A percentile compares a stretch with the other conserved stretches of the same genome.
phyloP scores from a whole-genome alignment of 2,329 filamentous ascomycete species.

The Clarireedia hainanense region DNA sequence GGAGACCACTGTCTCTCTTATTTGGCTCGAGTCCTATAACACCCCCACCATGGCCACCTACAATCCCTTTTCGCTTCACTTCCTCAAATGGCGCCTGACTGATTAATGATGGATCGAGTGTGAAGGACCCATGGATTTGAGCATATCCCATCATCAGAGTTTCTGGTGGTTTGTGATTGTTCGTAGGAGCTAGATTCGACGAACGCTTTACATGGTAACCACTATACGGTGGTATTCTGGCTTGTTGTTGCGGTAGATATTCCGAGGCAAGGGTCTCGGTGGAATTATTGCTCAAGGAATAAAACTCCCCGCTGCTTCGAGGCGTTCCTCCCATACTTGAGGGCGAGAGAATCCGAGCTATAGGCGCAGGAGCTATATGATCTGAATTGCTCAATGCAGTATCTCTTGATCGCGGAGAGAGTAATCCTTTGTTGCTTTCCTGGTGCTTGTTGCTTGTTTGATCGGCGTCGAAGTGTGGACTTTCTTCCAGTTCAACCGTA shows the following conservation, averaged over 20 bases:
- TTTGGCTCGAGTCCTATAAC: constrained; percentile 70
- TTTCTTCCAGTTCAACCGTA: constrained; percentile 13
- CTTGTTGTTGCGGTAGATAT: constrained; percentile 53
- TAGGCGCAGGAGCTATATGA: constrained; percentile 44
- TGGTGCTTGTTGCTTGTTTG: constrained; percentile 6
- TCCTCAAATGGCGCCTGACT: constrained; percentile 88
- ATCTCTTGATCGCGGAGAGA: constrained; percentile 25
- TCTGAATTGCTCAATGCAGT: constrained; percentile 45
- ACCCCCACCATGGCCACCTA: constrained; percentile 79
- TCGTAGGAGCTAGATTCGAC: constrained; percentile 36
- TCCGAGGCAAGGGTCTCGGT: constrained; percentile 90
- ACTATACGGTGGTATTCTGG: constrained; percentile 38
- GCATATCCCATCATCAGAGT: constrained; percentile 97
- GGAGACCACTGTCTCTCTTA: constrained; percentile 70
- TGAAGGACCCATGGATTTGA: constrained; percentile 87
- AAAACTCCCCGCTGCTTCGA: constrained; percentile 89
- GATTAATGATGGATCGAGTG: constrained; percentile 81
- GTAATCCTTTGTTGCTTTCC: constrained; percentile 13
- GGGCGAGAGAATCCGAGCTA: constrained; percentile 64
- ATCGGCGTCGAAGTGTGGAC: constrained; percentile 8
- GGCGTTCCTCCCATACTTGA: constrained; percentile 73
- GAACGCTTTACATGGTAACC: constrained; percentile 31
- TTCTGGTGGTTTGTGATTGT: constrained; percentile 52
- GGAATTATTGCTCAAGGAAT: constrained; percentile 89
- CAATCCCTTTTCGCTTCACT: constrained; percentile 87